Percentiles rank a stretch among this genome's conserved stretches.
These are phyloP conservation scores for Forsythia viridissima DNA, from an alignment of 257 asterid genomes.

Conservation along the genomic window DNA sequence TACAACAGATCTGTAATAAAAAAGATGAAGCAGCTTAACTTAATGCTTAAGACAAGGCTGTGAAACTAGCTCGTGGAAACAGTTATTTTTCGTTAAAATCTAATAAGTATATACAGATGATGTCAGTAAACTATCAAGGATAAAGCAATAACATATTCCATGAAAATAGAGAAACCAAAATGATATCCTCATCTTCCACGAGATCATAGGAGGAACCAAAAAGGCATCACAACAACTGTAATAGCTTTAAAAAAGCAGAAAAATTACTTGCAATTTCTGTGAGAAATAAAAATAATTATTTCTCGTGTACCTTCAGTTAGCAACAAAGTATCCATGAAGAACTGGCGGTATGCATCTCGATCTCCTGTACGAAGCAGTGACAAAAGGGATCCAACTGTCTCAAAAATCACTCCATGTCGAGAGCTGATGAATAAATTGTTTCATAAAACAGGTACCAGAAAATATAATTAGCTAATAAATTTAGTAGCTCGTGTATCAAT, in stretches of 20 bases:
- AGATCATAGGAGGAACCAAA: background rate
- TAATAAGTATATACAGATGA: constrained; percentile 16
- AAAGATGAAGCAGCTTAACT: background rate
- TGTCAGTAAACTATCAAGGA: constrained; percentile 14
- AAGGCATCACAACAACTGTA: background rate
- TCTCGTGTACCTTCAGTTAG: constrained; percentile 61
- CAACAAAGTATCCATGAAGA: constrained; percentile 69
- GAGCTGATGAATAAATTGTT: constrained; percentile 40
- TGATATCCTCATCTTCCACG: background rate
- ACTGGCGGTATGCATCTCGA: constrained; percentile 77
- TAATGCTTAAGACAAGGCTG: constrained; percentile 8
- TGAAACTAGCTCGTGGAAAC: constrained; percentile 2
- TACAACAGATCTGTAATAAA: constrained; percentile 50
- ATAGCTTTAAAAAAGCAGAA: background rate
- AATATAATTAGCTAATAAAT: background rate
- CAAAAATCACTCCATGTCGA: constrained; percentile 64
- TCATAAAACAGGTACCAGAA: background rate
- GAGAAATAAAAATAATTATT: background rate
- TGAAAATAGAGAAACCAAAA: constrained; percentile 2
- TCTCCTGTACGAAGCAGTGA: constrained; percentile 84
- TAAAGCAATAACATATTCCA: background rate
- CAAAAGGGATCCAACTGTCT: constrained; percentile 70
- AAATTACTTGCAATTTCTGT: background rate
- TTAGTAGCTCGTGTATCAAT: background rate
- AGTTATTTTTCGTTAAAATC: background rate